Base-by-base conservation (phyloP, 1,139 yeast genomes). In the Pichia sp. region DNA sequence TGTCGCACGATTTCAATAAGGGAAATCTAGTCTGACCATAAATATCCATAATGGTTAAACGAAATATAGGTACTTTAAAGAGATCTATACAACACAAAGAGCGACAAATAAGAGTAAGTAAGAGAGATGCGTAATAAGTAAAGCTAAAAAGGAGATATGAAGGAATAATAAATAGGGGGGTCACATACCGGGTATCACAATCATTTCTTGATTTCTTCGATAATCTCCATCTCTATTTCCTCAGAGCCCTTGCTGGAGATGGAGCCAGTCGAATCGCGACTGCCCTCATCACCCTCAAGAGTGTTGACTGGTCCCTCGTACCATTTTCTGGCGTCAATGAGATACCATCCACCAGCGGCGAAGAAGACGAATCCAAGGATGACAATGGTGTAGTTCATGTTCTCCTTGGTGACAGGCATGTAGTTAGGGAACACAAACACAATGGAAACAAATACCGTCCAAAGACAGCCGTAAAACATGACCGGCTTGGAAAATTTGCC, bases 321-420 rank as follows among this genome's bases (percentile, higher is more conserved):
- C 61, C 61, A 56, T 12, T 54, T 51, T 21, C 32, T 46, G 25
- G 61, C 61, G 46, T 50, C 56, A 16, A 55, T 8, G 5, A 35
- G 20, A 40, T 55, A 58, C 62, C 62, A 58, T 15, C 53, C 51
- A 37, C 59, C 57, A 25, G 61, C 53, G 19, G 42, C 47, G 32
- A 58, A 45, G 35, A 58, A 52, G 6, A 50, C 58, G 32, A 50
- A 50, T 6, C 60, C 61, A 24, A 58, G 31, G 18, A 69, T 70
- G 11, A 61, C 72, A 39, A 62, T 61, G 5, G 70, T 69, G 50
- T 69, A 69, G 50, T 69, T 69, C 75, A 69, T 69, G 46, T 65
- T 61, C 17, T 64, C 66, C 20, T 64, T 63, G 11, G 62, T 55
- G 8, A 66, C 74, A 3, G 75, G 75, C 71, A 67, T 66, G 32